These are phyloP conservation scores for Penicillium canariense DNA, from an alignment of 495 filamentous ascomycete species.

Conservation along the genomic window DNA sequence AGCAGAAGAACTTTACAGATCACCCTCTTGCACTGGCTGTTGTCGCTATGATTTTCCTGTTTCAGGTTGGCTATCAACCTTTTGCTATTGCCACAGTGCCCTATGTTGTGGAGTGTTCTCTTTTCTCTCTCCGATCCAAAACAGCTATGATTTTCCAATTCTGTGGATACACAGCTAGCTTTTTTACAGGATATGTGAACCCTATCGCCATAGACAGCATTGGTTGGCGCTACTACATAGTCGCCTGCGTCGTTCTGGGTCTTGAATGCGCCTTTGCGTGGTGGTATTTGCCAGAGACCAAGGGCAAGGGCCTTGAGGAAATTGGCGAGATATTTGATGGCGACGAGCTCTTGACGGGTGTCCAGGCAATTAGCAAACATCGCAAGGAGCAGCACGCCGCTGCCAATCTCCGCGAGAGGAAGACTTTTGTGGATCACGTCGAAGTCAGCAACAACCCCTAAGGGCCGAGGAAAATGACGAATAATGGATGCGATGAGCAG, in stretches of 20 bases:
- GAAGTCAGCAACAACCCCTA: too few relatives aligned
- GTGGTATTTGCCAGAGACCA: conserved; percentile 67
- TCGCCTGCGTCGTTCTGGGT: conserved; percentile 60
- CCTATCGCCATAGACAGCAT: conserved; percentile 58
- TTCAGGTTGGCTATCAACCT: conserved; percentile 23
- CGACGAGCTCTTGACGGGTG: too few relatives aligned
- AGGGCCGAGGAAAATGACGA: too few relatives aligned
- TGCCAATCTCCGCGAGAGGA: too few relatives aligned
- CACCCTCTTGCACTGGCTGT: conserved; percentile 54
- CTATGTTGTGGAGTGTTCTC: conserved; percentile 64
- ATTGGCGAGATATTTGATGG: conserved; percentile 62
- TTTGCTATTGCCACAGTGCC: conserved; percentile 62
- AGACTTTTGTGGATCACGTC: too few relatives aligned
- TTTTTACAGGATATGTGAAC: conserved; percentile 57
- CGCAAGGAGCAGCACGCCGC: too few relatives aligned
- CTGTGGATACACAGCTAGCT: conserved; percentile 50
- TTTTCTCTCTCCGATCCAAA: conserved; percentile 67
- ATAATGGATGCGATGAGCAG: too few relatives aligned
- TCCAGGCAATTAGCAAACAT: too few relatives aligned
- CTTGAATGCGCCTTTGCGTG: conserved; percentile 58
- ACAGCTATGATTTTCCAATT: conserved; percentile 65
- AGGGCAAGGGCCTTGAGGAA: conserved; percentile 63
- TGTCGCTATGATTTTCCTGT: conserved; percentile 54
- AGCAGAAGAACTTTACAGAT: conserved; percentile 38
- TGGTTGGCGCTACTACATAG: conserved; percentile 60